These are phyloP conservation scores for Colletotrichum gigasporum DNA, from an alignment of 2,329 filamentous ascomycete species.

Conservation along the genomic window DNA sequence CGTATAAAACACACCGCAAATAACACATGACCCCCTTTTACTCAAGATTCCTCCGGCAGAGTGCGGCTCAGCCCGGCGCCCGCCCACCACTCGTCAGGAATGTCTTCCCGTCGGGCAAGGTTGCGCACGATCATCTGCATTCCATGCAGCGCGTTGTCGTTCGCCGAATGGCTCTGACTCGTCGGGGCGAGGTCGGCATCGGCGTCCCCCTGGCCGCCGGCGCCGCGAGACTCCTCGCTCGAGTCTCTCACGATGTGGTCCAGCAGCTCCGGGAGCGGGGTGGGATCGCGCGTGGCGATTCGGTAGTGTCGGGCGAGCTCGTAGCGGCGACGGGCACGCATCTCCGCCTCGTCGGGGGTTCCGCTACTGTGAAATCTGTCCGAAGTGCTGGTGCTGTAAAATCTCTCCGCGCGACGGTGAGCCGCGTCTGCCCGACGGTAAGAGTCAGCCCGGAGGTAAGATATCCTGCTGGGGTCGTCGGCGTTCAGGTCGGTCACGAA, in stretches of 20 bases:
- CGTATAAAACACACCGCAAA: neutral
- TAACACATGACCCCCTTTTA: neutral
- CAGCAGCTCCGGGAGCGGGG: conserved; percentile 10
- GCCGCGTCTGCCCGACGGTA: neutral
- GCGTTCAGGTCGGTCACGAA: conserved; percentile 28
- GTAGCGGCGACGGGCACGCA: conserved; percentile 22
- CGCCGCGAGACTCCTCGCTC: conserved; percentile 16
- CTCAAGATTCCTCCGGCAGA: conserved; percentile 51
- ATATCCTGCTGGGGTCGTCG: conserved; percentile 23
- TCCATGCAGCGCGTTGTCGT: conserved; percentile 59
- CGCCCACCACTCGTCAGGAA: conserved; percentile 86
- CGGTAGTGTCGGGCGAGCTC: conserved; percentile 25
- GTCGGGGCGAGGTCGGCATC: conserved; percentile 20
- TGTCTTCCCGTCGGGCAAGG: conserved; percentile 75
- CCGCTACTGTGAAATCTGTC: no score
- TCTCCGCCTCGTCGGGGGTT: conserved; percentile 17
- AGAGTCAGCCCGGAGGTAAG: conserved; percentile 22
- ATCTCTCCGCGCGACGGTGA: no score
- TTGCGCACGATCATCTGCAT: conserved; percentile 79
- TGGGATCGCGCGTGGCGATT: conserved; percentile 9
- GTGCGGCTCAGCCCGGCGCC: conserved; percentile 73
- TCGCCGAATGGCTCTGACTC: conserved; percentile 30
- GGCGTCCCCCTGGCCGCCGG: neutral
- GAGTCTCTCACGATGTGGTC: conserved; percentile 19
- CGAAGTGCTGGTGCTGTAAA: no score